Percentiles rank a stretch among this genome's conserved stretches.
Evolutionary conservation across 2,329 filamentous ascomycete species (phyloP).

Genomic region (Pyrenochaeta sp.): DNA sequence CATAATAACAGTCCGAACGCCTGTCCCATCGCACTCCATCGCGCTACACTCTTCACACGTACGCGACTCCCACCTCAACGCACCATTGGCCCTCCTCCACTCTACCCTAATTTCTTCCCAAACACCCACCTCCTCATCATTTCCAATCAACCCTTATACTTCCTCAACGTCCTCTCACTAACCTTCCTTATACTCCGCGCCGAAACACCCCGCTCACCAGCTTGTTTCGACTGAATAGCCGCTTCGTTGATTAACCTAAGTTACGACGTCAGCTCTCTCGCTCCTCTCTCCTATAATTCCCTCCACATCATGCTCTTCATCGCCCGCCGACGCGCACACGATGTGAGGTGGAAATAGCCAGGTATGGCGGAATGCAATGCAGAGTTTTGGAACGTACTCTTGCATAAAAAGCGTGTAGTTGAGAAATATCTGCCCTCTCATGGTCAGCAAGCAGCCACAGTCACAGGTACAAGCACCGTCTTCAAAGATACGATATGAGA

Average conservation of each 20-base stretch:
- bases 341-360: too few relatives aligned
- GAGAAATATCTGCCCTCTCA: constrained; percentile 72
- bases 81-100: neutral
- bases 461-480: too few relatives aligned
- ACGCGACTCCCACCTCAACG: too few relatives aligned
- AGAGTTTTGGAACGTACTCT: constrained; percentile 55
- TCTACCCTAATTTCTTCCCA: neutral
- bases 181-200: constrained; percentile 80
- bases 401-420: constrained; percentile 85
- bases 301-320: too few relatives aligned
- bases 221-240: constrained; percentile 75
- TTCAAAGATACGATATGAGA: too few relatives aligned
- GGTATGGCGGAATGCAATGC: too few relatives aligned
- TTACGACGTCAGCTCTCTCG: neutral
- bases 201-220: constrained; percentile 77
- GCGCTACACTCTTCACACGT: too few relatives aligned
- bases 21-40: too few relatives aligned
- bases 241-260: constrained; percentile 81
- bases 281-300: neutral
- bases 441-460: neutral
- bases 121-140: neutral
- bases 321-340: too few relatives aligned
- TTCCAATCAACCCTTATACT: constrained; percentile 43
- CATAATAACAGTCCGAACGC: too few relatives aligned
- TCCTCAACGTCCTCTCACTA: constrained; percentile 64